These are phyloP conservation scores for Biscutella laevigata DNA, from an alignment of 441 rosid species.

Conservation along the genomic window DNA sequence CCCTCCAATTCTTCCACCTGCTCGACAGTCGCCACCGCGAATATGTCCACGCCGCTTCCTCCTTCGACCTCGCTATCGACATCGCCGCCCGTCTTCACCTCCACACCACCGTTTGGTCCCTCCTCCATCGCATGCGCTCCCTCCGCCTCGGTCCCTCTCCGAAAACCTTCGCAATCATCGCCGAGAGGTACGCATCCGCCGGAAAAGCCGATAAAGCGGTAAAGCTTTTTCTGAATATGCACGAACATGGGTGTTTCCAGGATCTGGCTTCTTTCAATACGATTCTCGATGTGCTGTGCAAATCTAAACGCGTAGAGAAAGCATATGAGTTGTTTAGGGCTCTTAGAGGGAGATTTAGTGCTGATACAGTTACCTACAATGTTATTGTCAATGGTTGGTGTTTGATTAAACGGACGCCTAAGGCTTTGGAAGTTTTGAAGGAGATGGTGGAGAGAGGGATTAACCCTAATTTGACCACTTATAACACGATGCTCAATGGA, in stretches of 20 bases:
- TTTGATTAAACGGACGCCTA: constrained; percentile 66
- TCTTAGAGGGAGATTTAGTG: constrained; percentile 53
- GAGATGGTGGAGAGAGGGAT: constrained; percentile 79
- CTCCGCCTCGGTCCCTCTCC: constrained; percentile 60
- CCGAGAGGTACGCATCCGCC: constrained; percentile 63
- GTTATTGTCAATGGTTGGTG: constrained; percentile 85
- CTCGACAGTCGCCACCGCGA: constrained; percentile 43
- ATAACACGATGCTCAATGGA: constrained; percentile 72
- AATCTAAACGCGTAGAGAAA: constrained; percentile 65
- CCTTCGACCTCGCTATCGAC: constrained; percentile 85
- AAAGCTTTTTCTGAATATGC: constrained; percentile 66
- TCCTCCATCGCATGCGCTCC: constrained; percentile 67
- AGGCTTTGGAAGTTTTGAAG: constrained; percentile 60
- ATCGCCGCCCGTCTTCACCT: constrained; percentile 71
- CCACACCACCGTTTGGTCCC: constrained; percentile 39
- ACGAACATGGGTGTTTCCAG: constrained; percentile 64
- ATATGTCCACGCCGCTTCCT: constrained; percentile 49
- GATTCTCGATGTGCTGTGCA: constrained; percentile 68
- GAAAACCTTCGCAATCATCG: constrained; percentile 55
- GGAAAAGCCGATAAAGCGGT: constrained; percentile 73
- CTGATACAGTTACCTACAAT: constrained; percentile 65
- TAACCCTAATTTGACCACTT: constrained; percentile 50
- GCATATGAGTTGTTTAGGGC: constrained; percentile 58
- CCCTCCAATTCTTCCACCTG: constrained; percentile 63
- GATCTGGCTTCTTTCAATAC: constrained; percentile 71